Evolutionary conservation across 2,329 filamentous ascomycete species (phyloP), one percentile per base, ranked within the genome.

Genomic region (Colletotrichum cereale): DNA sequence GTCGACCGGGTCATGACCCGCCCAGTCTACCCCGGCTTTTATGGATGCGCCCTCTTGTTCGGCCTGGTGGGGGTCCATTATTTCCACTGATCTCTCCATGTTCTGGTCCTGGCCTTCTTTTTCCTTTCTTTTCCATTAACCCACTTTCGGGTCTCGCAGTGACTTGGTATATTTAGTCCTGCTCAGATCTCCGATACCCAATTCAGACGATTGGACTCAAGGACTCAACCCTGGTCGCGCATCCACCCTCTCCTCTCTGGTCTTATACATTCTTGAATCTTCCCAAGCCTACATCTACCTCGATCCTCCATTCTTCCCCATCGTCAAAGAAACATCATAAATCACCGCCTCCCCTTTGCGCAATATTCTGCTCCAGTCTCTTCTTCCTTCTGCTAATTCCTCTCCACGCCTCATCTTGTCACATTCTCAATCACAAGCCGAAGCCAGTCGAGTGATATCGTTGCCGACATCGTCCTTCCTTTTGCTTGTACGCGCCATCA

Each of bases 271-370:
- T 53, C 40, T 61, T 42, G 48, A 60, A 36, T 53, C 60, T 68
- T 14, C 44, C 53, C 66, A 31, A 29, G 34, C 26, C 70, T 70
- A 63, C 44, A 65, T 48, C 70, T 70, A 48, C 60, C 57, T 70
- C 58, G 36, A 44, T 56, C 48, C 47, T 58, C 50, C 40, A 61
- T 63, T 72, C 70, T 70, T 66, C 60, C 70, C 47, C 50, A 56
- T 10, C 47, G 21, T n/a, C 36, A 47, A 61, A 36, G 47, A 70
- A 65, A 70, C 61, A 64, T 73, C 73, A 77, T 76, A 77, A 75
- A 61, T 79, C 82, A 78, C 56, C 50, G 44, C 24, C 21, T 31
- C 44, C 31, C 42, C 31, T 57, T 44, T 53, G 56, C 44, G 18
- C 55, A 48, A 38, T 26, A 24, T 10, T 57, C 63, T 48, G 55